phyloP scores from a whole-genome alignment of 441 rosid genomes.

The Brassica hybrid region DNA sequence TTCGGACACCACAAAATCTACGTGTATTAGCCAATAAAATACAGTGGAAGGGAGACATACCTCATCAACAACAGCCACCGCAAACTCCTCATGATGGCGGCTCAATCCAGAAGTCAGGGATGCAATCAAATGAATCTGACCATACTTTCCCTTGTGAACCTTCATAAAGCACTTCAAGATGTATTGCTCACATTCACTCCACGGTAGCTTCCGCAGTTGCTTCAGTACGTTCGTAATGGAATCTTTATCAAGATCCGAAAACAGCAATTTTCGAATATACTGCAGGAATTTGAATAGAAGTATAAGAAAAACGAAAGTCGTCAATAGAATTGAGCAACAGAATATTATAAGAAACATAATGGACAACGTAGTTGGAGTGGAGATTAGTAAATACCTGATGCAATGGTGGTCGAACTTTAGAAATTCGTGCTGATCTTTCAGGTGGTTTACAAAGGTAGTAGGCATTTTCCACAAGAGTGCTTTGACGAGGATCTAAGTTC shows the following conservation, averaged over 20 bases:
- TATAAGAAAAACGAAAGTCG: conserved; percentile 11
- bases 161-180: conserved; percentile 98
- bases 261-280: conserved; percentile 92
- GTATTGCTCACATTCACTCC: conserved; percentile 94
- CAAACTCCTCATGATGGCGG: conserved; percentile 97
- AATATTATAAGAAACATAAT: conserved; percentile 18
- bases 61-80: conserved; percentile 99
- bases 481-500: conserved; percentile 98
- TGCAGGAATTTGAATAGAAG: conserved; percentile 49
- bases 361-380: conserved; percentile 8
- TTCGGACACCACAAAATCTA: conserved; percentile 11
- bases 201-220: conserved; percentile 98
- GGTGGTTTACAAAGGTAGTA: conserved; percentile 99
- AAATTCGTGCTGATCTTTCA: conserved; percentile 94
- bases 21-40: background rate
- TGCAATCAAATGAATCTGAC: conserved; percentile 97
- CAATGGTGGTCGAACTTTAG: conserved; percentile 94
- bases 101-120: conserved; percentile 98
- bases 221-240: conserved; percentile 93
- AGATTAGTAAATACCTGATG: conserved; percentile 68
- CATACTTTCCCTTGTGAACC: conserved; percentile 95
- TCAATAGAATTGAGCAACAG: conserved; percentile 56
- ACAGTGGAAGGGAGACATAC: conserved; percentile 47
- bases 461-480: conserved; percentile 99
- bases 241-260: conserved; percentile 97